Percentiles rank a stretch among this genome's conserved stretches.
These are phyloP conservation scores for Benincasa hispida DNA, from an alignment of 306 rosid species.

Conservation along the genomic window DNA sequence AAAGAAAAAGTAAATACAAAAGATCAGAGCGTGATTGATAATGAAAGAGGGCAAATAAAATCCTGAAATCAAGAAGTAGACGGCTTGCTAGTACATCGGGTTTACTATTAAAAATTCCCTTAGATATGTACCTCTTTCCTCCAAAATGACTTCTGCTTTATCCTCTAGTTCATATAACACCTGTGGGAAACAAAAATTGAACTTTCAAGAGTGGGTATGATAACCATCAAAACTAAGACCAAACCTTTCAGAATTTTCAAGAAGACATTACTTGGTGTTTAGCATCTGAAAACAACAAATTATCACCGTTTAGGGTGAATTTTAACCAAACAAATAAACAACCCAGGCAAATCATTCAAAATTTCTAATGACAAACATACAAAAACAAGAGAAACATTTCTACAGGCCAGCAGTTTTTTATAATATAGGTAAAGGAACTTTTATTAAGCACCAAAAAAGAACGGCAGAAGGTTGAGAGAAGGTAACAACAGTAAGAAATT, in stretches of 20 bases:
- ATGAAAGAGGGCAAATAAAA: not conserved
- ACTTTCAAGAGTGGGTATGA: not conserved
- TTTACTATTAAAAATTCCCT: not conserved
- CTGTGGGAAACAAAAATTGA: constrained; percentile 26
- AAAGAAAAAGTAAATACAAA: not conserved
- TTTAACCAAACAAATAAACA: not conserved
- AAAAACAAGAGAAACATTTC: not conserved
- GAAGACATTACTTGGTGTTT: not conserved
- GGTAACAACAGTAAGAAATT: not conserved
- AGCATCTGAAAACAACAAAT: not conserved
- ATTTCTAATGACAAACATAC: not conserved
- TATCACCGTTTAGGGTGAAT: not conserved
- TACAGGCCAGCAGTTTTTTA: not conserved
- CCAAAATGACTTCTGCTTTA: constrained; percentile 72
- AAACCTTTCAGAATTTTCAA: not conserved
- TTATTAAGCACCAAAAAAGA: not conserved
- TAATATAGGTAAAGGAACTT: not conserved
- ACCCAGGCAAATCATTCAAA: not conserved
- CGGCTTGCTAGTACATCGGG: not conserved
- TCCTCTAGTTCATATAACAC: constrained; percentile 80
- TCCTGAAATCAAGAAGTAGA: not conserved
- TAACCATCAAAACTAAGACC: not conserved
- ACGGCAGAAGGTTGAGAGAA: not conserved
- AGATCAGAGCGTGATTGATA: not conserved
- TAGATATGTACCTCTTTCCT: constrained; percentile 62